Evolutionary conservation across 192 early-diverging fungal species (phyloP).

Genomic region (Rhizophagus sp.): DNA sequence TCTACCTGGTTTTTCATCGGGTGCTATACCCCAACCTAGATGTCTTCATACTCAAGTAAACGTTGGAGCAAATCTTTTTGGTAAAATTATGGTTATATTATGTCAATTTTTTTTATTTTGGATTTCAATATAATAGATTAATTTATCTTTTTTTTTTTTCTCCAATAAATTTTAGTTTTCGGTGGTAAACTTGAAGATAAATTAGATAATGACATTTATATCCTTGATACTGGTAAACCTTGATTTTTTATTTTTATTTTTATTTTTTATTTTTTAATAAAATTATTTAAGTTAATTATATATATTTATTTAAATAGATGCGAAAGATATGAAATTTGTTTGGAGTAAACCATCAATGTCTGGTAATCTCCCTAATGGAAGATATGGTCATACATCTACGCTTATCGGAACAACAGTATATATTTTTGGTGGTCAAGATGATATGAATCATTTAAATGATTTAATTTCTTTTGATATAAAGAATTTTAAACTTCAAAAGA

Average conservation of each 20-base stretch:
- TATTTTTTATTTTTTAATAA: no score
- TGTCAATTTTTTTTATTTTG: not conserved
- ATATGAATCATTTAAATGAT: slow-evolving; percentile 48
- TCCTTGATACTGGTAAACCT: slow-evolving; percentile 45
- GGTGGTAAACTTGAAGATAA: slow-evolving; percentile 43
- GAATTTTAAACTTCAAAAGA: not conserved
- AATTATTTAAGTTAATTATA: no score
- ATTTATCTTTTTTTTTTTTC: not conserved
- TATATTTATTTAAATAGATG: no score
- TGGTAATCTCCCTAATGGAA: slow-evolving; percentile 31
- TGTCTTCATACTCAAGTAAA: slow-evolving; percentile 44
- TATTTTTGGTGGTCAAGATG: slow-evolving; percentile 49
- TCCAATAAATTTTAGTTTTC: slow-evolving; percentile 30
- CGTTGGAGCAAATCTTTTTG: slow-evolving; percentile 45
- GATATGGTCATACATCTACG: slow-evolving; percentile 53
- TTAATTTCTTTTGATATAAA: slow-evolving; percentile 49
- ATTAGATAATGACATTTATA: slow-evolving; percentile 39
- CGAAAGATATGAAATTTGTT: not conserved
- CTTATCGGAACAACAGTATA: slow-evolving; percentile 49
- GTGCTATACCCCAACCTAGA: slow-evolving; percentile 40
- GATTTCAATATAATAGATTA: not conserved
- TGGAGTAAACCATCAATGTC: slow-evolving; percentile 35
- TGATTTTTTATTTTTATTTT: no score
- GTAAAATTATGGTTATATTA: slow-evolving; percentile 31
- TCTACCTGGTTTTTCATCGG: slow-evolving; percentile 35